Evolutionary conservation across 192 early-diverging fungal species (phyloP), one percentile per base, ranked within the genome.

Genomic region (Powellomyces hirtus): DNA sequence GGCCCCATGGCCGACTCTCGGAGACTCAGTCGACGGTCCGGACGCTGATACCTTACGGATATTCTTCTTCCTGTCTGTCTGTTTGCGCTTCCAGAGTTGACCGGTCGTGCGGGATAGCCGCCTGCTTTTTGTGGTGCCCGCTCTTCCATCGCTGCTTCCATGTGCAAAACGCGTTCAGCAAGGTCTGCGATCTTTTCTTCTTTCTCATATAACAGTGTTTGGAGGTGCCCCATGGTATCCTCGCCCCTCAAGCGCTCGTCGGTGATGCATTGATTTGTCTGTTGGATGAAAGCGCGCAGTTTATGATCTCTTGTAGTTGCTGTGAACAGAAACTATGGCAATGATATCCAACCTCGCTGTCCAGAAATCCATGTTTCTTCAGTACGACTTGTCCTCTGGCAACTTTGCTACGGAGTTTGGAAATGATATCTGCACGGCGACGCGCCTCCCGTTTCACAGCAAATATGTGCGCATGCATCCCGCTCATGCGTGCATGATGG

Each of bases 121-220:
- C 46, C 46, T 49, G n/a, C n/a, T 14, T 16, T 49, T 3, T 24
- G 46, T 3, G 46, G n/a, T 5, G 26, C 27, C 53, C 53, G 53
- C 1, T 56, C 53, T 56, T 56, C 53, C 27, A 33, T 56, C 6
- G 31, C 16, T 2, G 53, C 53, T 56, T 56, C 31, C 27, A 56
- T 33, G 22, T 33, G 53, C 5, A 16, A 16, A 30, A 56, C 31
- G 7, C 31, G 27, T 18, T 56, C 53, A 16, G 31, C 31, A 30
- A 56, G 22, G 27, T 31, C 27, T 3, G 53, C 18, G 16, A 56
- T 56, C 33, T 56, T 56, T 56, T 56, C 53, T 56, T 56, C 53
- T 4, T 33, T 26, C 33, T 56, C 27, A 16, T 33, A 33, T 4
- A 56, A 16, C 3, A 33, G 27, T 22, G 27, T 18, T 33, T 56